Conservation (phyloP, 306 rosid genomes). For the Boehmeria nivea region DNA sequence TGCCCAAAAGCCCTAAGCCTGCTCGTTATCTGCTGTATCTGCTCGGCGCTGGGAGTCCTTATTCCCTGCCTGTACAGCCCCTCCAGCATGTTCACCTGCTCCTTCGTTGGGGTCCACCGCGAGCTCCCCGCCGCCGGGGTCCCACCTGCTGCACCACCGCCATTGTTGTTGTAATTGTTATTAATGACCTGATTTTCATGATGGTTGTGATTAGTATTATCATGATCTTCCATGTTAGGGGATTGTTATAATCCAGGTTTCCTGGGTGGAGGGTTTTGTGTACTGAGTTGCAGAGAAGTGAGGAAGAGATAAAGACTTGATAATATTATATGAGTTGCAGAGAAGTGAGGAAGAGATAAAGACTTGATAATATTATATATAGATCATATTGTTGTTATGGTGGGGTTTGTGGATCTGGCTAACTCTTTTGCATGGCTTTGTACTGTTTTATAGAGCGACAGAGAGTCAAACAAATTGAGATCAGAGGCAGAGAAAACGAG, state of each 20-base stretch:
- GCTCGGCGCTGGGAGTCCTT: slow-evolving; percentile 78
- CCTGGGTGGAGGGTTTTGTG: not conserved
- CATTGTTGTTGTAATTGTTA: not conserved
- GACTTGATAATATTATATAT: not conserved
- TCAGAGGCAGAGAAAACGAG: slow-evolving; percentile 2
- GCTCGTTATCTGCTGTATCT: slow-evolving; percentile 65
- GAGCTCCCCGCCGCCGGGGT: slow-evolving; percentile 34
- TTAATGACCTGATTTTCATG: not conserved
- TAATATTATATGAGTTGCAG: too few relatives aligned
- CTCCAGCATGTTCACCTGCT: slow-evolving; percentile 73
- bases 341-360: slow-evolving; percentile 1
- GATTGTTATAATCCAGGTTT: too few relatives aligned
- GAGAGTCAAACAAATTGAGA: slow-evolving; percentile 29
- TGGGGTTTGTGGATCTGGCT: not conserved
- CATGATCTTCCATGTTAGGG: slow-evolving; percentile 26
- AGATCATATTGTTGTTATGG: too few relatives aligned
- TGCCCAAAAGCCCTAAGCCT: slow-evolving; percentile 60
- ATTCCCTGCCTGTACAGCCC: slow-evolving; percentile 71
- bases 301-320: not conserved
- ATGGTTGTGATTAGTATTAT: too few relatives aligned
- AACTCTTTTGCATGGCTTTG: slow-evolving; percentile 28
- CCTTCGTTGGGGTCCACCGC: slow-evolving; percentile 90
- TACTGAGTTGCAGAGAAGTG: not conserved
- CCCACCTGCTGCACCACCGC: not conserved
- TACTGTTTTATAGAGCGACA: slow-evolving; percentile 38